Conservation (phyloP, 805 yeast species). For the Lipomyces orientalis region DNA sequence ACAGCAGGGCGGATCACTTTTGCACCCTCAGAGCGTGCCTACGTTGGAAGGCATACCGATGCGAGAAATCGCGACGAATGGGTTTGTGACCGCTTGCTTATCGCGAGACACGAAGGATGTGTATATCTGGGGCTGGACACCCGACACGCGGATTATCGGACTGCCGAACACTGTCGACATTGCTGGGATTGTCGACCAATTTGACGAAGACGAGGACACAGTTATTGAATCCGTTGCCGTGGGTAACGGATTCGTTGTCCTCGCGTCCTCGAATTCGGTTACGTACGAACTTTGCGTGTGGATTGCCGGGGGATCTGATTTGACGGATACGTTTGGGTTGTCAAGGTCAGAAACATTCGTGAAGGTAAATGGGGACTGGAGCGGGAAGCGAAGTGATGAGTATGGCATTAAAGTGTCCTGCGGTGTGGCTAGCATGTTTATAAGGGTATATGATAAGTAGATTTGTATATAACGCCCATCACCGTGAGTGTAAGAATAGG, state of each 20-base stretch:
- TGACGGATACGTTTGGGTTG: background rate
- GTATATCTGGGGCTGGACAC: slow-evolving; percentile 24
- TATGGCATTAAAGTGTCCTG: background rate
- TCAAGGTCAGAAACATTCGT: background rate
- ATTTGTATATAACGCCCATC: background rate
- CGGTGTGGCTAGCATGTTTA: background rate
- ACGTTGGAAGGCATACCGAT: slow-evolving; percentile 26
- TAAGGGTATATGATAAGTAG: background rate
- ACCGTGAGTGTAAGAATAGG: background rate
- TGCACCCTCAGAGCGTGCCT: slow-evolving; percentile 17
- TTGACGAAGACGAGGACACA: slow-evolving; percentile 22
- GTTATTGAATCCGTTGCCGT: slow-evolving; percentile 13
- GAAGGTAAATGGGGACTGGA: background rate
- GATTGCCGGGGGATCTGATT: slow-evolving; percentile 1
- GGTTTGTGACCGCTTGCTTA: slow-evolving; percentile 27
- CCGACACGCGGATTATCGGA: background rate
- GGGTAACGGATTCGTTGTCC: slow-evolving; percentile 18
- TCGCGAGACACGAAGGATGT: slow-evolving; percentile 25
- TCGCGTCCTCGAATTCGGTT: background rate
- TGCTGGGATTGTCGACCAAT: slow-evolving; percentile 26
- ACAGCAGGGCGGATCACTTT: slow-evolving; percentile 1
- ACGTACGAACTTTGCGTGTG: slow-evolving; percentile 1
- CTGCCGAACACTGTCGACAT: slow-evolving; percentile 5
- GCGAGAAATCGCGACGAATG: slow-evolving; percentile 18
- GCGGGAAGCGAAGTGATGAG: background rate